Conservation (phyloP, 2,329 filamentous ascomycete species). For the Seiridium unicorne region DNA sequence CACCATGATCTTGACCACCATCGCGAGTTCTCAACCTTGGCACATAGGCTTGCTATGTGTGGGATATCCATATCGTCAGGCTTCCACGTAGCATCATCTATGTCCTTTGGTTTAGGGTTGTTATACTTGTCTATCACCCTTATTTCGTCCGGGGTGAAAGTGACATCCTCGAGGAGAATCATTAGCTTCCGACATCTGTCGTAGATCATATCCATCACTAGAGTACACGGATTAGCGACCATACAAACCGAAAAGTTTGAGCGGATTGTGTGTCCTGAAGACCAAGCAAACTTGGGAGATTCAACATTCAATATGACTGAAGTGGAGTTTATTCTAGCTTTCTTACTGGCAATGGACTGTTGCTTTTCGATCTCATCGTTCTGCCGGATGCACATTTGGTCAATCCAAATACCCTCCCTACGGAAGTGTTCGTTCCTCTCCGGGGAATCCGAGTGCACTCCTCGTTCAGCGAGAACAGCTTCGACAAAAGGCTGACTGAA, state of each 20-base stretch:
- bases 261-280: neutral
- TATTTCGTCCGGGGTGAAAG: neutral
- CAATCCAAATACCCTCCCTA: slow-evolving; percentile 6
- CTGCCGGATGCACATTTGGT: neutral
- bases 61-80: neutral
- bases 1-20: neutral
- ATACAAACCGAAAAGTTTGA: neutral
- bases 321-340: neutral
- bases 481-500: slow-evolving; percentile 9
- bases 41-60: neutral
- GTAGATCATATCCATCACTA: neutral
- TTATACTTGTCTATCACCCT: neutral
- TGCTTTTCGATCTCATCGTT: neutral
- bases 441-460: neutral
- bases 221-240: neutral
- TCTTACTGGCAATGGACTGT: neutral
- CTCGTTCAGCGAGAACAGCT: slow-evolving; percentile 9
- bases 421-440: neutral
- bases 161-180: neutral
- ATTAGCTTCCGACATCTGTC: neutral
- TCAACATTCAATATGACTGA: neutral
- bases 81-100: neutral
- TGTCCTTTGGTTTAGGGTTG: neutral
- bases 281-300: neutral
- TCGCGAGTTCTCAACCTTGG: neutral